Conservation (phyloP, 345 rosid genomes). For the Arabis hirsuta region DNA sequence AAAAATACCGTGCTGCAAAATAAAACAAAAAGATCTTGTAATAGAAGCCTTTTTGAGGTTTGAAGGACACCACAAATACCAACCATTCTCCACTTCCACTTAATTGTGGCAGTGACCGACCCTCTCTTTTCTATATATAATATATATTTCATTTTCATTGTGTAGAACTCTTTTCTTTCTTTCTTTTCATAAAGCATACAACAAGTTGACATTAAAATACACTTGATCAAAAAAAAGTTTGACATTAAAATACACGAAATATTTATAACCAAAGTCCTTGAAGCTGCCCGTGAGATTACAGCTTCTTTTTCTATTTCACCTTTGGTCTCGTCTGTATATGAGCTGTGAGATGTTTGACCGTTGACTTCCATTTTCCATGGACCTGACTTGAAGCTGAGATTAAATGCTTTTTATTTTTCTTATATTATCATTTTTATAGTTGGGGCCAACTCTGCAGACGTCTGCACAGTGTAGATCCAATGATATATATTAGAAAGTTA, state of each 20-base stretch:
- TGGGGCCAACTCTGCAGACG: conserved; percentile 38
- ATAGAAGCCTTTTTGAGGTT: conserved; percentile 36
- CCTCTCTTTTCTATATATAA: conserved; percentile 24
- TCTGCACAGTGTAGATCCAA: conserved; percentile 25
- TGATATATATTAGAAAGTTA: conserved; percentile 14
- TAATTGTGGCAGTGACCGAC: conserved; percentile 44
- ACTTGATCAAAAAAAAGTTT: not conserved
- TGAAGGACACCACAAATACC: conserved; percentile 46
- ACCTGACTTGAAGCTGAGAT: conserved; percentile 34
- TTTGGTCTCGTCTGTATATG: conserved; percentile 28
- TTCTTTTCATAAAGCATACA: conserved; percentile 38
- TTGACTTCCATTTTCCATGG: conserved; percentile 38
- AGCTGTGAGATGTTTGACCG: conserved; percentile 45
- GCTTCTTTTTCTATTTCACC: conserved; percentile 22
- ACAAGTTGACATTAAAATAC: conserved; percentile 39
- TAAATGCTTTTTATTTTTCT: not conserved
- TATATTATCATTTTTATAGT: conserved; percentile 36
- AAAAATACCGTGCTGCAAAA: not conserved
- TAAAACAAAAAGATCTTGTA: conserved; percentile 36
- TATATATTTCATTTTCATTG: conserved; percentile 24
- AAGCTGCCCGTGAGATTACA: conserved; percentile 38
- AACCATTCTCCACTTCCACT: conserved; percentile 45
- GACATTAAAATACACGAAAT: conserved; percentile 41
- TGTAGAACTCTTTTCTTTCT: conserved; percentile 14
- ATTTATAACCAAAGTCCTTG: conserved; percentile 29